Percentiles rank a stretch among this genome's conserved stretches.
phyloP scores from a whole-genome alignment of 345 rosid genomes.

The Xanthoceras sorbifolium region DNA sequence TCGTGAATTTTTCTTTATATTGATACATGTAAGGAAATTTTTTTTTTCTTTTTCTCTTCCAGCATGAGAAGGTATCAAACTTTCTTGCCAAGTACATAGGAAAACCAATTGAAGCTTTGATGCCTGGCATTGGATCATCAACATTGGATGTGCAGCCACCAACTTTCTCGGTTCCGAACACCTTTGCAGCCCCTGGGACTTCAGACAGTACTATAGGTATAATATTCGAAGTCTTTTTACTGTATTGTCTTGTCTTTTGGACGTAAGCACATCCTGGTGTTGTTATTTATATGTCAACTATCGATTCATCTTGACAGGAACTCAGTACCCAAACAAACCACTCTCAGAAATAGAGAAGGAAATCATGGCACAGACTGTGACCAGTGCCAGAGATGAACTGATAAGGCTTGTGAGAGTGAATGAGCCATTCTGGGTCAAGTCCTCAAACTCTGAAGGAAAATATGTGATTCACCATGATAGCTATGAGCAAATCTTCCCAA shows the following conservation, averaged over 20 bases:
- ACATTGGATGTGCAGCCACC: conserved; percentile 6
- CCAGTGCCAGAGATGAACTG: conserved; percentile 56
- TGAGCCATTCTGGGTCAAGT: conserved; percentile 60
- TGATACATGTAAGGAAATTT: background rate
- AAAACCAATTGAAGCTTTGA: conserved; percentile 26
- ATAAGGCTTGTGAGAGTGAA: conserved; percentile 38
- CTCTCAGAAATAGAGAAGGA: conserved; percentile 36
- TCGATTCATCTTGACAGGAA: background rate
- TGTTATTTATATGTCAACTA: too few species aligned
- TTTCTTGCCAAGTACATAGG: conserved; percentile 41
- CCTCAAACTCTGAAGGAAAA: conserved; percentile 35
- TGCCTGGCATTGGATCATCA: conserved; percentile 17
- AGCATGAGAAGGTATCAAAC: conserved; percentile 45
- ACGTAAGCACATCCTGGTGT: too few species aligned
- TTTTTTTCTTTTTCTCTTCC: conserved; percentile 11
- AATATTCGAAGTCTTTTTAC: too few species aligned
- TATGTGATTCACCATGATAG: conserved; percentile 35
- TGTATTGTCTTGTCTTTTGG: too few species aligned
- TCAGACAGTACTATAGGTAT: background rate
- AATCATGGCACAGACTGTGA: conserved; percentile 43
- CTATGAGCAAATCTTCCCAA: conserved; percentile 43
- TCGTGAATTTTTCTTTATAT: background rate
- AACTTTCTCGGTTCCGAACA: conserved; percentile 1
- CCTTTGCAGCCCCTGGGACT: background rate
- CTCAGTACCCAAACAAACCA: background rate